Base-by-base conservation (phyloP, 352 stramenopile genomes). In the Pythium vanterpoolii region DNA sequence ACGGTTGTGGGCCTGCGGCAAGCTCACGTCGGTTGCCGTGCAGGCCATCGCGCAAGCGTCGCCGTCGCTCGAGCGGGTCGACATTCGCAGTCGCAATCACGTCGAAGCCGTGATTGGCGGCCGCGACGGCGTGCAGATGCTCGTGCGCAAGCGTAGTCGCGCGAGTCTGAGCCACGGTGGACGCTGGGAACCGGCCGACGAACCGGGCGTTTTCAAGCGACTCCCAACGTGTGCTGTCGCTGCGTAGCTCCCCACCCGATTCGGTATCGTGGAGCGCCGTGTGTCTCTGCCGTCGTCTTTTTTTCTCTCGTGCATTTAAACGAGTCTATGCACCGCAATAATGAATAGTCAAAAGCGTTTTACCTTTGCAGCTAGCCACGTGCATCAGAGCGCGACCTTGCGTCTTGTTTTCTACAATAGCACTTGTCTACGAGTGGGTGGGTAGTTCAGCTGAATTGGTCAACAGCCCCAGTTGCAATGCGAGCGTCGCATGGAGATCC, bases 1-100 rank as follows among this genome's bases (percentile, higher is more conserved):
- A 56, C 80, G 81, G 56, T 77, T 95, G 33, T 95, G 79, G 83
- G 83, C 80, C 47, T 95, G 86, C 61, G 77, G 68, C 16, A 90
- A 92, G 59, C 77, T 95, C 40, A 95, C 83, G 31, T 82, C 79
- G n/a, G 71, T 78, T 4, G 59, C 80, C 0, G 83, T 93, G 18
- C 69, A 78, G 50, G 85, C 79, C 27, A 92, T 90, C 46, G 89
- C 80, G 44, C 69, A 77, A 21, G 81, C 76, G 2, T 57, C 90
- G 34, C 73, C 80, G 16, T 73, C 79, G 44, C 69, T 94, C 21
- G 78, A 76, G 21, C 62, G 89, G 4, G 69, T 93, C 42, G 86
- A 93, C 49, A 76, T 95, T 23, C 86, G 86, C 54, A 90, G 81
- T 44, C 81, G 82, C 27, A 79, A 95, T 59, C 86, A 80, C 46